A percentile compares a stretch with the other conserved stretches of the same genome.
Evolutionary conservation across 1,284 basidiomycete genomes (phyloP).

Genomic region (Sporisorium scitamineum): DNA sequence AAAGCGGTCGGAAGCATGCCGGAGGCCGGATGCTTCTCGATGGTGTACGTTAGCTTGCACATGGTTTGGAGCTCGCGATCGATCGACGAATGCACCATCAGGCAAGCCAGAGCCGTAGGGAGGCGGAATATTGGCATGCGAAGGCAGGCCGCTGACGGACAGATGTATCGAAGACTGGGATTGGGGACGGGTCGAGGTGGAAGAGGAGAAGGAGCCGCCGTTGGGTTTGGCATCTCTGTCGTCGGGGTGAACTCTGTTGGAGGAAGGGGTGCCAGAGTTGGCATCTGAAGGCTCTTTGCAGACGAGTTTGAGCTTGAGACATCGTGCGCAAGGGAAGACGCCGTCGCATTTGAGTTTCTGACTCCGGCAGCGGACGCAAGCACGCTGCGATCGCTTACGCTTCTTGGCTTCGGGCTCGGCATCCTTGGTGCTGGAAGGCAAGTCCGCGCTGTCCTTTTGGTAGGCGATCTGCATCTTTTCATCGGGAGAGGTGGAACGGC

Average conservation of each 20-base stretch:
- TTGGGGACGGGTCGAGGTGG: slow-evolving; percentile 22
- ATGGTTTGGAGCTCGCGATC: slow-evolving; percentile 7
- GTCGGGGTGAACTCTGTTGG: slow-evolving; percentile 26
- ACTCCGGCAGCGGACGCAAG: slow-evolving; percentile 48
- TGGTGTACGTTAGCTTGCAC: not conserved
- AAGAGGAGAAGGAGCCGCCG: slow-evolving; percentile 24
- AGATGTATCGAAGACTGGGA: slow-evolving; percentile 24
- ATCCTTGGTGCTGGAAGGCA: slow-evolving; percentile 20
- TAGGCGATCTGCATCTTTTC: slow-evolving; percentile 27
- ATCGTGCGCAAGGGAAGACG: slow-evolving; percentile 48
- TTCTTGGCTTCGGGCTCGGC: slow-evolving; percentile 45
- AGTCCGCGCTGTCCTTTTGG: slow-evolving; percentile 17
- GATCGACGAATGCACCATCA: slow-evolving; percentile 9
- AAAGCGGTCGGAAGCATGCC: slow-evolving; percentile 28
- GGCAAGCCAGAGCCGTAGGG: slow-evolving; percentile 8
- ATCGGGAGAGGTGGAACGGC: slow-evolving; percentile 23
- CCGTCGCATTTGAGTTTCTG: slow-evolving; percentile 55
- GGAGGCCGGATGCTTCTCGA: slow-evolving; percentile 6
- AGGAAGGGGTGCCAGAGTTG: slow-evolving; percentile 24
- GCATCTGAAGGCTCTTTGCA: slow-evolving; percentile 50
- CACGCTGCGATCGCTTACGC: slow-evolving; percentile 50
- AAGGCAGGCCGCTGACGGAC: slow-evolving; percentile 29
- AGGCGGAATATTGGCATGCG: slow-evolving; percentile 2
- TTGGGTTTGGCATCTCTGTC: slow-evolving; percentile 27
- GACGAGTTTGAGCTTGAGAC: slow-evolving; percentile 48